These are phyloP conservation scores for Sporisorium graminicola DNA, from an alignment of 1,284 basidiomycete genomes.

Conservation along the genomic window DNA sequence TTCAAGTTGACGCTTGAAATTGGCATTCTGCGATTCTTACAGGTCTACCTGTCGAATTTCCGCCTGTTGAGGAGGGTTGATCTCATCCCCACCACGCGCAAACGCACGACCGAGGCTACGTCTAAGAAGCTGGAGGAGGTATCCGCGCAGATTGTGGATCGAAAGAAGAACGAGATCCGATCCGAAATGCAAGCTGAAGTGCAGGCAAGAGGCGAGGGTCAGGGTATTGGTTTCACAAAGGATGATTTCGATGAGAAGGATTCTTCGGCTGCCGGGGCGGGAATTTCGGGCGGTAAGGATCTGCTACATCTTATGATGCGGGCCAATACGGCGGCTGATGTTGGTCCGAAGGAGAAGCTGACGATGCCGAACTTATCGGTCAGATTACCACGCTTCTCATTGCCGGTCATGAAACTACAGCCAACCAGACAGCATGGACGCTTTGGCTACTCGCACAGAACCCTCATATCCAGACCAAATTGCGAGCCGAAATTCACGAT, in stretches of 20 bases:
- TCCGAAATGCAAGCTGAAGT: slow-evolving; percentile 49
- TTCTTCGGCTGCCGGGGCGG: not conserved
- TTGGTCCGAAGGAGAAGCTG: slow-evolving; percentile 47
- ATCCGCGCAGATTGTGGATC: slow-evolving; percentile 49
- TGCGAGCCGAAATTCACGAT: slow-evolving; percentile 60
- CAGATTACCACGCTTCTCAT: slow-evolving; percentile 66
- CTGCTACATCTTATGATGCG: slow-evolving; percentile 63
- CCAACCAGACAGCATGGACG: slow-evolving; percentile 63
- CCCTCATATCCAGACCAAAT: slow-evolving; percentile 43
- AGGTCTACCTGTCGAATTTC: slow-evolving; percentile 51
- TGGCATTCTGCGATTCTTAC: slow-evolving; percentile 38
- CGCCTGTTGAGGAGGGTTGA: slow-evolving; percentile 59
- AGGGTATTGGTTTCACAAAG: slow-evolving; percentile 44
- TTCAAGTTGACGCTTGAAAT: slow-evolving; percentile 44
- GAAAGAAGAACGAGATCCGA: slow-evolving; percentile 53
- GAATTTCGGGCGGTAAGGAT: slow-evolving; percentile 52
- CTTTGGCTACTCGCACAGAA: slow-evolving; percentile 51
- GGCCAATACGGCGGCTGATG: slow-evolving; percentile 62
- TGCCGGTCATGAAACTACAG: slow-evolving; percentile 66
- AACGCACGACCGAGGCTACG: slow-evolving; percentile 30
- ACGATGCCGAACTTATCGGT: slow-evolving; percentile 59
- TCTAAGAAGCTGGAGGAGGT: slow-evolving; percentile 46
- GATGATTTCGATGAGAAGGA: slow-evolving; percentile 53
- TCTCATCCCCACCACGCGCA: slow-evolving; percentile 53
- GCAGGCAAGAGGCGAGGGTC: slow-evolving; percentile 7